These are phyloP conservation scores for Eucalyptus dawsonii DNA, from an alignment of 345 rosid species.

Conservation along the genomic window DNA sequence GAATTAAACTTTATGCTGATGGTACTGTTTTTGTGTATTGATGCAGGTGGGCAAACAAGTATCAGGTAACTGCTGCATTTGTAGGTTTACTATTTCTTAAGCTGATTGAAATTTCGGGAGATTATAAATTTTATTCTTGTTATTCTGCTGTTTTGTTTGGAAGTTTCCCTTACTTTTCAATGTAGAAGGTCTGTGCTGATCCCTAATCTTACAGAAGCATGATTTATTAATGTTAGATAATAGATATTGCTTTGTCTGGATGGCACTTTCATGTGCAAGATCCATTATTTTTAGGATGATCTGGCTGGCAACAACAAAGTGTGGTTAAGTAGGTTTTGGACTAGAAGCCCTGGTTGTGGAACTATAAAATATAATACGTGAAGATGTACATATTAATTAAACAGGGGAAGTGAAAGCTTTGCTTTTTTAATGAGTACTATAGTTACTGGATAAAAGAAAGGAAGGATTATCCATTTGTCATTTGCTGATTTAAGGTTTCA, in stretches of 20 bases:
- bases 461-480: neutral
- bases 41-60: slow-evolving; percentile 68
- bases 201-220: neutral
- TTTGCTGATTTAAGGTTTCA: neutral
- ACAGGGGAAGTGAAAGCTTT: neutral
- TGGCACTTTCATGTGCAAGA: neutral
- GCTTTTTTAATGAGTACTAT: neutral
- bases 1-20: neutral
- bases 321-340: neutral
- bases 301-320: neutral
- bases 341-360: neutral
- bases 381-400: neutral
- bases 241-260: neutral
- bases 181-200: neutral
- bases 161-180: neutral
- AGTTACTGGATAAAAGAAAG: neutral
- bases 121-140: neutral
- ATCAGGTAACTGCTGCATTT: slow-evolving; percentile 34
- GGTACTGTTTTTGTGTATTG: slow-evolving; percentile 1
- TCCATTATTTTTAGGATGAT: neutral
- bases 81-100: neutral
- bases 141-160: neutral
- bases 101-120: neutral
- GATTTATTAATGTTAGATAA: neutral
- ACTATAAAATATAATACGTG: neutral